Conservation (phyloP, 352 stramenopile genomes). For the Phytophthora colocasiae region DNA sequence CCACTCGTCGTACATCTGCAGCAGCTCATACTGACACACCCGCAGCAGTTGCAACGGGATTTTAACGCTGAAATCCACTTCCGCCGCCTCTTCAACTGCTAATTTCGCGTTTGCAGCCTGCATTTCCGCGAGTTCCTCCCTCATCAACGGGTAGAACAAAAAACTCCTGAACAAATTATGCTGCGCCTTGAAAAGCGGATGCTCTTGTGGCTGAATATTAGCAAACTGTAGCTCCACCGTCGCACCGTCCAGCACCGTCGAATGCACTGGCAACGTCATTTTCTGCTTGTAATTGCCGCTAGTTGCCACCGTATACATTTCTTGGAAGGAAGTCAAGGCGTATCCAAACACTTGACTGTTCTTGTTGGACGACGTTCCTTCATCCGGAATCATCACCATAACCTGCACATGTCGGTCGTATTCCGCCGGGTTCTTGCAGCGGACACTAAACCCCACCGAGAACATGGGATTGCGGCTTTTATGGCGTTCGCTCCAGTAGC, state of each 20-base stretch:
- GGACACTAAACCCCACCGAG: constrained; percentile 69
- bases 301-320: constrained; percentile 72
- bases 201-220: constrained; percentile 49
- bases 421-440: constrained; percentile 50
- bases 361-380: constrained; percentile 65
- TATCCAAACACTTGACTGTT: constrained; percentile 77
- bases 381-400: constrained; percentile 82
- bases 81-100: constrained; percentile 76
- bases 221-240: constrained; percentile 72
- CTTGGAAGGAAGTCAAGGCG: constrained; percentile 79
- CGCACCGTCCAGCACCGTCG: constrained; percentile 61
- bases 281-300: constrained; percentile 66
- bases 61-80: constrained; percentile 84
- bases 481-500: constrained; percentile 74
- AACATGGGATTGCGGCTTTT: constrained; percentile 73
- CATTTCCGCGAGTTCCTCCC: constrained; percentile 53
- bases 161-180: constrained; percentile 69
- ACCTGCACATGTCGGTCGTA: constrained; percentile 79
- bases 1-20: constrained; percentile 80
- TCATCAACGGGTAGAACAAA: constrained; percentile 71
- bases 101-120: constrained; percentile 64
- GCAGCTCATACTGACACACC: constrained; percentile 74
- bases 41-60: constrained; percentile 81
- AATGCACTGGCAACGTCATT: constrained; percentile 76
- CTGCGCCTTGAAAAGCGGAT: constrained; percentile 57